Percentiles rank a stretch among this genome's conserved stretches.
Evolutionary conservation across 768 basidiomycete species (phyloP).

Genomic region (Russula olivacea): DNA sequence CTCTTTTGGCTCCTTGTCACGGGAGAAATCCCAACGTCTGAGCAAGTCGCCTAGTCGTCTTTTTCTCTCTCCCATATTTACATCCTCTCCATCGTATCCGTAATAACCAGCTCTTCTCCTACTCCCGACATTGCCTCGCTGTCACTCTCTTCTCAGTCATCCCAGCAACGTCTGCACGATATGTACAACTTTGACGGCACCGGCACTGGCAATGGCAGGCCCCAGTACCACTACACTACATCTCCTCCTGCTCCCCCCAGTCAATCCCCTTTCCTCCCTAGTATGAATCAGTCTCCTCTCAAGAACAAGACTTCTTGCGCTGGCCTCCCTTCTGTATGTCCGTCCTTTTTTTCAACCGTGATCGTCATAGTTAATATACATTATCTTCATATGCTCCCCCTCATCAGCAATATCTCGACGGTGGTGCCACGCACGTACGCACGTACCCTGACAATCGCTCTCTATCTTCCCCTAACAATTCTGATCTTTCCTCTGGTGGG

Average conservation of each 20-base stretch:
- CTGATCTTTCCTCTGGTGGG: slow-evolving; percentile 83
- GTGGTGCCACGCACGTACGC: slow-evolving; percentile 29
- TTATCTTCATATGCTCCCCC: slow-evolving; percentile 21
- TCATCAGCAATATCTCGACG: slow-evolving; percentile 81
- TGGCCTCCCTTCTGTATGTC: slow-evolving; percentile 65
- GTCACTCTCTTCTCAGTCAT: slow-evolving; percentile 56
- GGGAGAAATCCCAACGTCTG: slow-evolving; percentile 87
- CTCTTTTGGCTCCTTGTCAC: slow-evolving; percentile 96
- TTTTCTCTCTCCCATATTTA: slow-evolving; percentile 9
- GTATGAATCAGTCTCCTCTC: slow-evolving; percentile 61
- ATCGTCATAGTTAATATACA: slow-evolving; percentile 7
- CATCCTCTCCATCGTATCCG: slow-evolving; percentile 3
- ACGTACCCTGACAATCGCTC: slow-evolving; percentile 62
- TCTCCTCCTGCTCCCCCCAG: slow-evolving; percentile 49
- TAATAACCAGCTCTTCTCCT: slow-evolving; percentile 72
- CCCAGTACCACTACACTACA: slow-evolving; percentile 67
- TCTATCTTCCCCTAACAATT: slow-evolving; percentile 80
- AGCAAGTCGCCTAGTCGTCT: slow-evolving; percentile 61
- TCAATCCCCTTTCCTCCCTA: slow-evolving; percentile 44
- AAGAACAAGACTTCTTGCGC: slow-evolving; percentile 68
- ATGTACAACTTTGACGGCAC: slow-evolving; percentile 76
- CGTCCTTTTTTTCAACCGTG: slow-evolving; percentile 22
- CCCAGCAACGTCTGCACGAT: slow-evolving; percentile 80
- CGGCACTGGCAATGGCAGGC: slow-evolving; percentile 43
- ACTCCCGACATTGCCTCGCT: slow-evolving; percentile 72